Evolutionary conservation across 2,329 filamentous ascomycete species (phyloP).

Genomic region (Pseudopithomyces maydicus): DNA sequence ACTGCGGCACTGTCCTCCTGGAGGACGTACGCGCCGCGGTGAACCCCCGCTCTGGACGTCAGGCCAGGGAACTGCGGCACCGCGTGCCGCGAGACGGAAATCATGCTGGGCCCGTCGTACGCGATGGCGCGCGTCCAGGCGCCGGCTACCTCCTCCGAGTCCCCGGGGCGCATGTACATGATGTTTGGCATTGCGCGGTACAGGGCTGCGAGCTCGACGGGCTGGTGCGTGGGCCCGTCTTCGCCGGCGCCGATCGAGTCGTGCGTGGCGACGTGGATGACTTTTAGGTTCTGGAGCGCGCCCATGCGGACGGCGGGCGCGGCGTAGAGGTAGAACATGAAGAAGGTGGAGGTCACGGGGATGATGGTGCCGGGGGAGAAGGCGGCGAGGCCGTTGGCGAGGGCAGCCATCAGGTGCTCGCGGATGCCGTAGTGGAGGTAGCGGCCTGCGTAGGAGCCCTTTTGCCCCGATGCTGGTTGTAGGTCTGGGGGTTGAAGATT

Average conservation of each 20-base stretch:
- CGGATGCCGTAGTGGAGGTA: constrained; percentile 53
- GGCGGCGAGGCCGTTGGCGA: constrained; percentile 63
- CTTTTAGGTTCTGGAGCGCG: constrained; percentile 59
- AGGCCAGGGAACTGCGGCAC: constrained; percentile 47
- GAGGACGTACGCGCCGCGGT: constrained; percentile 54
- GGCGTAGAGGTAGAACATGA: constrained; percentile 67
- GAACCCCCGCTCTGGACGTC: constrained; percentile 48
- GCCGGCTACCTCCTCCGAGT: constrained; percentile 62
- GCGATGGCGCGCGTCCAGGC: constrained; percentile 58
- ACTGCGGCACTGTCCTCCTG: constrained; percentile 48
- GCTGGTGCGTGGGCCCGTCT: constrained; percentile 67
- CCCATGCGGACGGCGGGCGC: constrained; percentile 66
- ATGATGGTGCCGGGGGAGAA: constrained; percentile 52
- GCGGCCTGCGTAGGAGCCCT: constrained; percentile 60
- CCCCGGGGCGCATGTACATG: constrained; percentile 63
- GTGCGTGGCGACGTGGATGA: constrained; percentile 66
- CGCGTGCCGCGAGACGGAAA: constrained; percentile 55
- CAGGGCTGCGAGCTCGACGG: constrained; percentile 60
- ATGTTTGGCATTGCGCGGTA: constrained; percentile 69
- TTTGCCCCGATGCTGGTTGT: constrained; percentile 51
- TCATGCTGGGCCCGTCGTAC: constrained; percentile 50
- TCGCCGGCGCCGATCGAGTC: constrained; percentile 62
- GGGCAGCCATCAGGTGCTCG: constrained; percentile 44
- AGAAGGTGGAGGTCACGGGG: constrained; percentile 64
- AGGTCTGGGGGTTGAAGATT: constrained; percentile 54